Percentiles rank a stretch among this genome's conserved stretches.
phyloP scores from a whole-genome alignment of 2,329 filamentous ascomycete genomes.

The Bipolaris bicolor region DNA sequence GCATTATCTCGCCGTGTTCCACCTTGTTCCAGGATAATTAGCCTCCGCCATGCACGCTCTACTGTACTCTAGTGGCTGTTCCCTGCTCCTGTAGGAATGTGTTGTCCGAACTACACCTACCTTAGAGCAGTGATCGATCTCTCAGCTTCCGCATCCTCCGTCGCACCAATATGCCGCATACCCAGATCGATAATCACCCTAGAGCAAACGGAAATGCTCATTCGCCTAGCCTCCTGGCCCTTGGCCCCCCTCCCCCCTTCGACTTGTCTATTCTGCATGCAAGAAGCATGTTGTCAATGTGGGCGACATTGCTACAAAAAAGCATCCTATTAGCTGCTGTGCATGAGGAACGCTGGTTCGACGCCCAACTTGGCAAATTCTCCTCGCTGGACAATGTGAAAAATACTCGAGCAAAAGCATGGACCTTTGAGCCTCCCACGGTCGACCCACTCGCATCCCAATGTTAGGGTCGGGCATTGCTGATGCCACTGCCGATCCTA shows the following conservation, averaged over 20 bases:
- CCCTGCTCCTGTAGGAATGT: constrained; percentile 2
- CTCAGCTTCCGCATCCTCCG: constrained; percentile 11
- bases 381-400: constrained; percentile 1
- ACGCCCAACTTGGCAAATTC: constrained; percentile 10
- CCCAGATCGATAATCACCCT: not conserved
- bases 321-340: constrained; percentile 6
- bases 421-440: constrained; percentile 7
- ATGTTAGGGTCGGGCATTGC: constrained; percentile 6
- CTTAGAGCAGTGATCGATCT: not conserved
- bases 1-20: constrained; percentile 3
- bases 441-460: constrained; percentile 9
- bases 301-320: constrained; percentile 7
- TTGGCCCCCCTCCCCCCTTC: not conserved
- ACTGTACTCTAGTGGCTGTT: constrained; percentile 1
- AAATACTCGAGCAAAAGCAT: constrained; percentile 9
- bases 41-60: constrained; percentile 3
- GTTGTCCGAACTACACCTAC: constrained; percentile 1
- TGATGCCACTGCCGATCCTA: constrained; percentile 15
- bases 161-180: constrained; percentile 8
- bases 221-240: not conserved
- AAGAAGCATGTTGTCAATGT: constrained; percentile 4
- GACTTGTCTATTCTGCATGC: not conserved
- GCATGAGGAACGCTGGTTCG: constrained; percentile 1
- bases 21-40: constrained; percentile 6
- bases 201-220: not conserved